Evolutionary conservation across 2,329 filamentous ascomycete genomes (phyloP).

Genomic region (Aspergillus intermedius): DNA sequence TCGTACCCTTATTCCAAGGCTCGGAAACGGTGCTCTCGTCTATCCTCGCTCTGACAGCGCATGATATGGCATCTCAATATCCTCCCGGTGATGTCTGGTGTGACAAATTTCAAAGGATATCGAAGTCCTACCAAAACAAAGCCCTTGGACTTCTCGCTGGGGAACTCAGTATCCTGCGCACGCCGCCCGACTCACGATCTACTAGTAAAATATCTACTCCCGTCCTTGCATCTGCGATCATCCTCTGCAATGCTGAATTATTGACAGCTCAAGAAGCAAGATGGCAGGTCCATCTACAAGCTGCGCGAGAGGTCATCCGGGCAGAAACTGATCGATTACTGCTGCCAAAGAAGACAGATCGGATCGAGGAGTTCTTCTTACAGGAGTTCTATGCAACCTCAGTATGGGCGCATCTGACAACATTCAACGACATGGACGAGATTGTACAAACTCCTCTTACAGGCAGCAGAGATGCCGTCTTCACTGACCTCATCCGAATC

Average conservation of each 20-base stretch:
- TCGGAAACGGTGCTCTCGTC: conserved; percentile 16
- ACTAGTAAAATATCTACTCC: conserved; percentile 1
- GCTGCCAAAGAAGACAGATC: background rate
- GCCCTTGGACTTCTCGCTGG: conserved; percentile 1
- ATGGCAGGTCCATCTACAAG: conserved; percentile 16
- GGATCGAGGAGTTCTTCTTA: conserved; percentile 13
- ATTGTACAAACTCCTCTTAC: conserved; percentile 4
- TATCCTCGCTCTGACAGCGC: conserved; percentile 14
- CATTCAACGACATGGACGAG: conserved; percentile 9
- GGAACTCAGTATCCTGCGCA: conserved; percentile 3
- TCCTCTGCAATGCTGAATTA: conserved; percentile 17
- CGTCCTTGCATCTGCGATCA: conserved; percentile 13
- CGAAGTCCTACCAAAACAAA: conserved; percentile 6
- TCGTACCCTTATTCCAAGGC: conserved; percentile 12
- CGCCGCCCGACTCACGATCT: background rate
- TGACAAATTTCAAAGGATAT: conserved; percentile 4
- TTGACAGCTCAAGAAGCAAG: conserved; percentile 11
- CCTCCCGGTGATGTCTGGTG: background rate
- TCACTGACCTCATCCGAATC: conserved; percentile 14
- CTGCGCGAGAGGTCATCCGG: conserved; percentile 14
- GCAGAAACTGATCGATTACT: background rate
- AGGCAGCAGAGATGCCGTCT: conserved; percentile 9
- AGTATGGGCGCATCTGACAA: conserved; percentile 10
- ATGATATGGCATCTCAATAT: conserved; percentile 11
- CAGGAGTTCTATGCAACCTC: conserved; percentile 16